phyloP scores from a whole-genome alignment of 176 grass and related monocot genomes.

The Bothriochloa decipiens region DNA sequence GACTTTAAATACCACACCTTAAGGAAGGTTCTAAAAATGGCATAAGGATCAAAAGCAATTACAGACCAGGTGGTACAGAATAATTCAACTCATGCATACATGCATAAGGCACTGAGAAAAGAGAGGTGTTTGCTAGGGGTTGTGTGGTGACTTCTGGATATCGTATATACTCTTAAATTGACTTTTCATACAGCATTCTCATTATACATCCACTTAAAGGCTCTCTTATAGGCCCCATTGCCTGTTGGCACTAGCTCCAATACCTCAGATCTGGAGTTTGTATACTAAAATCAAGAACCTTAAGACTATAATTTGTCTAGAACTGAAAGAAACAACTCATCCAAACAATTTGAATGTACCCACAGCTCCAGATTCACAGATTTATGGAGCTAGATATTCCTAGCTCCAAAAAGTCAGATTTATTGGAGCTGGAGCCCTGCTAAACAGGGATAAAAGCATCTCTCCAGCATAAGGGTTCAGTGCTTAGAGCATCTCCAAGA shows the following conservation, averaged over 20 bases:
- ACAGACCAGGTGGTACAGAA: neutral
- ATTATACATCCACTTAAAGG: neutral
- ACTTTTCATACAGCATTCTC: neutral
- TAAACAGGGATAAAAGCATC: neutral
- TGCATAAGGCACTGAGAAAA: neutral
- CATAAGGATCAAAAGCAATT: neutral
- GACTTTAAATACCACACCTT: neutral
- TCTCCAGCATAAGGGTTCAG: neutral
- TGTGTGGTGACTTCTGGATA: neutral
- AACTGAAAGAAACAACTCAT: neutral
- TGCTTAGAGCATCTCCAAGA: too few species aligned
- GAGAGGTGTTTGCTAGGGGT: neutral
- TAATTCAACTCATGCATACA: neutral
- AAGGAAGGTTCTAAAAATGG: constrained; percentile 27
- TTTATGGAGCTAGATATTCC: neutral
- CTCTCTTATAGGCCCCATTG: neutral
- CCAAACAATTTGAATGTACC: neutral
- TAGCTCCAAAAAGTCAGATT: neutral
- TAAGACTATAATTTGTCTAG: neutral
- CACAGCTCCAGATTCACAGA: neutral
- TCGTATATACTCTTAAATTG: neutral
- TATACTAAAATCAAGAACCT: neutral
- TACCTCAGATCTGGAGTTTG: neutral
- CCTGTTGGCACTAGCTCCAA: neutral
- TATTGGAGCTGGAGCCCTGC: neutral